Evolutionary conservation across 257 asterid genomes (phyloP).

Genomic region (Solanum acaule): DNA sequence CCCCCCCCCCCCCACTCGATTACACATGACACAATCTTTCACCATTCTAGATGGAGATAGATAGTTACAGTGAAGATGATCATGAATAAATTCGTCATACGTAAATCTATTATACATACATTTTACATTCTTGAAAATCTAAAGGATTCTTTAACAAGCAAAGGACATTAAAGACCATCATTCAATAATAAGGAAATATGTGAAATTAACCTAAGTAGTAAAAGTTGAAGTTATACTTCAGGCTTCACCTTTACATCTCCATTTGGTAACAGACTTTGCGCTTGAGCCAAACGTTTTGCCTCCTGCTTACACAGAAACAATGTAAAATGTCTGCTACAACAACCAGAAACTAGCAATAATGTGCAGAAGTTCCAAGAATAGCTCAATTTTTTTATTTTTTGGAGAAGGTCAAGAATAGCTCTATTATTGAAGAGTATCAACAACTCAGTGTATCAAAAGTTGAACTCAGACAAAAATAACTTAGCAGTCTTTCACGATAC

Average conservation of each 20-base stretch:
- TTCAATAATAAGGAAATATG: not conserved
- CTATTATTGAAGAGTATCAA: not conserved
- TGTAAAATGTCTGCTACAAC: not conserved
- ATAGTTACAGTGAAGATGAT: not conserved
- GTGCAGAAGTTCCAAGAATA: not conserved
- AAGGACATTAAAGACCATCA: not conserved
- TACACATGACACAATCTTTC: not conserved
- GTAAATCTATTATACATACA: not conserved
- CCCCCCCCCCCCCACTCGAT: no score
- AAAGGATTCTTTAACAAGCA: not conserved
- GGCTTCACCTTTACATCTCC: constrained; percentile 53
- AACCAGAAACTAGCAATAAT: not conserved
- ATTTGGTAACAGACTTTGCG: constrained; percentile 42
- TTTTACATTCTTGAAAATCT: not conserved
- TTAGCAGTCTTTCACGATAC: not conserved
- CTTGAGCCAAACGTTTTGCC: constrained; percentile 33
- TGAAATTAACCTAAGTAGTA: not conserved
- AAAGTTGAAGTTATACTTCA: constrained; percentile 15
- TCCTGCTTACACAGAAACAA: constrained; percentile 29
- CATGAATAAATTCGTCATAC: not conserved
- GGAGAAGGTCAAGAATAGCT: not conserved
- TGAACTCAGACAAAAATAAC: not conserved
- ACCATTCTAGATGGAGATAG: not conserved
- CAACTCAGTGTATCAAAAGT: not conserved
- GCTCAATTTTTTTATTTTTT: not conserved